Evolutionary conservation across 2,329 filamentous ascomycete genomes (phyloP).

Genomic region (Alternaria gansuensis): DNA sequence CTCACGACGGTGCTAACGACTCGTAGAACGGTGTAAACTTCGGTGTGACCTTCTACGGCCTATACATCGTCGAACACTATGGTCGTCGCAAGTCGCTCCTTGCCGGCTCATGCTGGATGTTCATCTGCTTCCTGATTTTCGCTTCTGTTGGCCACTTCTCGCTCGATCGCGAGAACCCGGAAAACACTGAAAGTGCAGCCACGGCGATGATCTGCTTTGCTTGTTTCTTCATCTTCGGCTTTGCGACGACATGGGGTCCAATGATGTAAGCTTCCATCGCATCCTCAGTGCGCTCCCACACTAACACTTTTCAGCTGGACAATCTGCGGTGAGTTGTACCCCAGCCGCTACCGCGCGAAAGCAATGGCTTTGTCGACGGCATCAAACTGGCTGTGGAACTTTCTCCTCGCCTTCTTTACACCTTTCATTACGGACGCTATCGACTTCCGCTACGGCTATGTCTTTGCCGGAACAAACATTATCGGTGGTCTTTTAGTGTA

Average conservation of each 20-base stretch:
- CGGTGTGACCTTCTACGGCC: slow-evolving; percentile 56
- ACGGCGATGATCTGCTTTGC: slow-evolving; percentile 71
- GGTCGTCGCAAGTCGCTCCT: slow-evolving; percentile 58
- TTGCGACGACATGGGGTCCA: slow-evolving; percentile 74
- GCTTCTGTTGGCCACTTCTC: slow-evolving; percentile 57
- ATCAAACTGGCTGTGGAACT: slow-evolving; percentile 56
- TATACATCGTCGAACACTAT: slow-evolving; percentile 58
- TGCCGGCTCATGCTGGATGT: slow-evolving; percentile 58
- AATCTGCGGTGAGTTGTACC: slow-evolving; percentile 71
- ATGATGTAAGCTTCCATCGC: slow-evolving; percentile 54
- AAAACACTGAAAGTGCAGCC: slow-evolving; percentile 47
- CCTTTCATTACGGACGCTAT: slow-evolving; percentile 77
- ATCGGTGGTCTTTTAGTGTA: slow-evolving; percentile 71
- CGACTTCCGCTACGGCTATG: slow-evolving; percentile 75
- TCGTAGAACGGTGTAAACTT: slow-evolving; percentile 56
- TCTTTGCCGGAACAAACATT: slow-evolving; percentile 76
- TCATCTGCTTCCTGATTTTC: slow-evolving; percentile 66
- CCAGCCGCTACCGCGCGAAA: slow-evolving; percentile 60
- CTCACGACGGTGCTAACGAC: slow-evolving; percentile 4
- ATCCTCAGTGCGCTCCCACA: not conserved
- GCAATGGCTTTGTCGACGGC: slow-evolving; percentile 56
- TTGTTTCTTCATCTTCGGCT: slow-evolving; percentile 71
- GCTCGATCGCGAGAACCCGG: slow-evolving; percentile 46
- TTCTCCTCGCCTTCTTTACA: slow-evolving; percentile 71
- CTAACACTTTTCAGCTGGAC: slow-evolving; percentile 65